phyloP scores from a whole-genome alignment of 306 rosid species.

The Arachis hypogaea region DNA sequence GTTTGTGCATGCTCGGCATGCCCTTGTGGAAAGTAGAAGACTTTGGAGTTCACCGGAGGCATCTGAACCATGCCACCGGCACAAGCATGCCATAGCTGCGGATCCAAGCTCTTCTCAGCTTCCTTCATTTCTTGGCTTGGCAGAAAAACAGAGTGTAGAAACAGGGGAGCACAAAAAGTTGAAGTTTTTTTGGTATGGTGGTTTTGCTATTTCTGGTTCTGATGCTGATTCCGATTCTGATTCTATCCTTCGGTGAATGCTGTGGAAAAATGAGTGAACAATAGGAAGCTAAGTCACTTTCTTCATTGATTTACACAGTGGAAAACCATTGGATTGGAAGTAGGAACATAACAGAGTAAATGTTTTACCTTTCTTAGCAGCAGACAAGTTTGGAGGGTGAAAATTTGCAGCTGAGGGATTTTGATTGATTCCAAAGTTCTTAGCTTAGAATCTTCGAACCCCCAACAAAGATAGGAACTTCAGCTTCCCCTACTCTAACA shows the following conservation, averaged over 20 bases:
- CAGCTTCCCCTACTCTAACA: not conserved
- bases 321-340: not conserved
- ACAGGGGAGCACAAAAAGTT: conserved; percentile 34
- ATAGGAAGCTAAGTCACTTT: conserved; percentile 16
- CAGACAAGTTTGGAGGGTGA: not conserved
- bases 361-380: conserved; percentile 37
- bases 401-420: not conserved
- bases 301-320: conserved; percentile 25
- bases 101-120: conserved; percentile 69
- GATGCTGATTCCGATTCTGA: not conserved
- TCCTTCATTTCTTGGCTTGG: conserved; percentile 55
- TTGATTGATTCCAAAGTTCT: conserved; percentile 7
- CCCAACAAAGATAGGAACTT: conserved; percentile 36
- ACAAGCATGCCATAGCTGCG: conserved; percentile 98
- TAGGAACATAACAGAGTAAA: not conserved
- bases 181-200: not conserved
- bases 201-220: not conserved
- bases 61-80: conserved; percentile 97
- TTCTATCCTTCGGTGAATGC: conserved; percentile 31
- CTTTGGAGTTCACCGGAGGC: conserved; percentile 82
- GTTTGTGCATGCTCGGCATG: conserved; percentile 93
- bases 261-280: conserved; percentile 33
- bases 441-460: conserved; percentile 20
- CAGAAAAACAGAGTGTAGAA: conserved; percentile 29
- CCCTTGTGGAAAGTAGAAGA: conserved; percentile 94